Evolutionary conservation across 2,329 filamentous ascomycete species (phyloP).

Genomic region (Scedosporium boydii): DNA sequence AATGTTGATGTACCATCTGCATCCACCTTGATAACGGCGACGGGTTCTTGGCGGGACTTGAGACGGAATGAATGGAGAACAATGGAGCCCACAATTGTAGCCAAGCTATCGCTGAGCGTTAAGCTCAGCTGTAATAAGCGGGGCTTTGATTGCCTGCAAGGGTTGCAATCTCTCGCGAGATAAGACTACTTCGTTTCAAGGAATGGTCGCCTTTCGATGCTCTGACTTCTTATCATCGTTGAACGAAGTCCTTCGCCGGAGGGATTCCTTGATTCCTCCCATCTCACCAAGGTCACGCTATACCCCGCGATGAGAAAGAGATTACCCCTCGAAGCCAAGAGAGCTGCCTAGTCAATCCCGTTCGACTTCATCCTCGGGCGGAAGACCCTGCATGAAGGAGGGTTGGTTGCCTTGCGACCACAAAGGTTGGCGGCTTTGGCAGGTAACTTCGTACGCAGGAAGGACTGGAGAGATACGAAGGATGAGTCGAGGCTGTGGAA

Average conservation of each 20-base stretch:
- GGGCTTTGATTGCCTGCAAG: not conserved
- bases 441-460: not conserved
- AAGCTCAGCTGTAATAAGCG: not conserved
- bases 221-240: not conserved
- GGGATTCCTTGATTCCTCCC: too few relatives aligned
- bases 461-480: not conserved
- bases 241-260: too few relatives aligned
- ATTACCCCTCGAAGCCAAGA: not conserved
- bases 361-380: not conserved
- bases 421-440: not conserved
- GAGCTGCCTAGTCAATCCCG: not conserved
- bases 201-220: too few relatives aligned
- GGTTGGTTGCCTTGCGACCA: not conserved
- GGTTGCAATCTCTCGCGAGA: not conserved
- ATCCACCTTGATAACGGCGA: too few relatives aligned
- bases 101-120: not conserved
- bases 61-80: too few relatives aligned
- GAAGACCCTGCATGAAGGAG: not conserved
- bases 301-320: not conserved
- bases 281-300: too few relatives aligned
- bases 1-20: too few relatives aligned
- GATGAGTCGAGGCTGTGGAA: not conserved
- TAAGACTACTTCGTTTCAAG: not conserved
- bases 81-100: too few relatives aligned
- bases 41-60: too few relatives aligned